Base-by-base conservation (phyloP, 1,284 basidiomycete species). In the Ceratobasidium sp. region DNA sequence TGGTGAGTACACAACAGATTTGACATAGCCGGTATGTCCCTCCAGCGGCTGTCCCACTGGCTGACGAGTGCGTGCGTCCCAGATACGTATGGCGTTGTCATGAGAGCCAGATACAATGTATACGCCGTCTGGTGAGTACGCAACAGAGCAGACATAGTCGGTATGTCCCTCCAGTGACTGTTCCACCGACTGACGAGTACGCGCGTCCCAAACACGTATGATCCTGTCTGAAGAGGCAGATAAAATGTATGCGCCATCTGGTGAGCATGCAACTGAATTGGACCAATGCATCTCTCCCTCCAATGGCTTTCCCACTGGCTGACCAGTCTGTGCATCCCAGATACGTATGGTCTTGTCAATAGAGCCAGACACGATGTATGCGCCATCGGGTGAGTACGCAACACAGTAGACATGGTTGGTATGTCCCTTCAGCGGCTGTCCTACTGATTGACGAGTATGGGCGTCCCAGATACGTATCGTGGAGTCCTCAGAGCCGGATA, bases 381-480 rank as follows among this genome's bases (percentile, higher is more conserved):
- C 46, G 76, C 57, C 38, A 59, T 77, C 76, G 0, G 76, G 71
- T 15, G 76, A 77, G 38, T 50, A 77, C 10, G 67, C 68, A 15
- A 74, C 42, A 38, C 50, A 69, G 10, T n/a, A 12, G 20, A 52
- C 20, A 52, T 4, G 7, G 44, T 10, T 52, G 6, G 50, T 52
- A n/a, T 75, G 71, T 12, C 71, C 61, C 17, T 20, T 4, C 28
- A 75, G 33, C 5, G 38, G 65, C 40, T 1, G 15, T 4, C 13
- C 33, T 1, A 70, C 5, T n/a, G 56, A 1, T 4, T 57, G 42
- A 23, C 73, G 44, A 10, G 38, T 78, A 15, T 26, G 15, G 4
- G 46, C 77, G 54, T 79, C 66, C 78, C 78, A 79, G 15, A 79
- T 20, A n/a, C 64, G 54, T 15, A 79, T 56, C 1, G 78, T 78